phyloP scores from a whole-genome alignment of 495 filamentous ascomycete genomes.

The Aspergillus baeticus region DNA sequence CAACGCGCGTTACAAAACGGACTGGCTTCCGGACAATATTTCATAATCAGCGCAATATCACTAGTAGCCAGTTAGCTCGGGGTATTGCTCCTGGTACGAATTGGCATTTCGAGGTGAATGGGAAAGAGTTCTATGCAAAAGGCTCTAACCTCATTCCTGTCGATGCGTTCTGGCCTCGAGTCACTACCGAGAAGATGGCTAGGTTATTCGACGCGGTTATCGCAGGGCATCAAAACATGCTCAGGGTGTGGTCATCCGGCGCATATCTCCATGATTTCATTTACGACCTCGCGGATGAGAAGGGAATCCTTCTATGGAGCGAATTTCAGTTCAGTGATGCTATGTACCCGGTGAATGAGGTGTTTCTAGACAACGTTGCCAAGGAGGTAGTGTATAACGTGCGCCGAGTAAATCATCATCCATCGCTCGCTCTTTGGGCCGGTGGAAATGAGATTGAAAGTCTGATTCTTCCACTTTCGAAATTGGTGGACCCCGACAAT shows the following conservation, averaged over 20 bases:
- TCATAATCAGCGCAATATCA: constrained; percentile 59
- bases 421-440: constrained; percentile 66
- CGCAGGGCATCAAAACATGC: constrained; percentile 67
- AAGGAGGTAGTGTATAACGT: constrained; percentile 63
- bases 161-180: constrained; percentile 65
- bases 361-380: constrained; percentile 58
- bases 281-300: constrained; percentile 66
- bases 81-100: constrained; percentile 64
- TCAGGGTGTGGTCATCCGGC: constrained; percentile 65
- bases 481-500: constrained; percentile 41
- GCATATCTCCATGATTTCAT: constrained; percentile 67
- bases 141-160: constrained; percentile 67
- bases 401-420: constrained; percentile 64
- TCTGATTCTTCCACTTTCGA: constrained; percentile 49
- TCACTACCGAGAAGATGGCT: constrained; percentile 52
- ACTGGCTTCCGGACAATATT: constrained; percentile 69
- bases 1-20: constrained; percentile 51
- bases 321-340: constrained; percentile 68
- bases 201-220: constrained; percentile 56
- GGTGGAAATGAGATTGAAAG: constrained; percentile 67
- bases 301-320: constrained; percentile 65
- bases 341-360: constrained; percentile 56
- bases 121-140: constrained; percentile 66
- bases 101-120: constrained; percentile 71
- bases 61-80: constrained; percentile 51